Percentiles rank a stretch among this genome's conserved stretches.
Evolutionary conservation across 2,329 filamentous ascomycete species (phyloP).

Genomic region (Fusarium sterilihyphosum): DNA sequence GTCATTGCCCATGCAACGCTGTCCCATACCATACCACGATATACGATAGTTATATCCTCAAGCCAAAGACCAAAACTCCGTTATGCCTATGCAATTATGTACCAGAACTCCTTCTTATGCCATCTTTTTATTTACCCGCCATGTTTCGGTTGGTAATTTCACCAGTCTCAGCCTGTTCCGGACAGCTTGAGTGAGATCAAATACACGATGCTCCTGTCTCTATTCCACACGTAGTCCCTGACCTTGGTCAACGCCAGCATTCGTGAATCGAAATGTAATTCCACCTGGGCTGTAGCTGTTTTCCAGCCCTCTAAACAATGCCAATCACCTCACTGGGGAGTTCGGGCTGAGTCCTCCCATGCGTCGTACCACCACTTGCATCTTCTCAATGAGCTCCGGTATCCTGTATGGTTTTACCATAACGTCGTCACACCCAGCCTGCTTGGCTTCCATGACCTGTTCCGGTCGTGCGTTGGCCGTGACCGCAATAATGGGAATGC

Average conservation of each 20-base stretch:
- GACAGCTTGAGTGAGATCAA: background rate
- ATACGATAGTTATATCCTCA: background rate
- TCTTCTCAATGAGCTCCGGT: slow-evolving; percentile 68
- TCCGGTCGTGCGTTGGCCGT: slow-evolving; percentile 74
- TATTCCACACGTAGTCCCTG: background rate
- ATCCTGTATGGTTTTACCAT: slow-evolving; percentile 78
- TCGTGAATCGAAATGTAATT: background rate
- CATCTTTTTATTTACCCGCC: background rate
- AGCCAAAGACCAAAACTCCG: slow-evolving; percentile 6
- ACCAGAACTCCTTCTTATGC: slow-evolving; percentile 33
- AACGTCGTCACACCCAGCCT: slow-evolving; percentile 69
- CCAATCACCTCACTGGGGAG: slow-evolving; percentile 40
- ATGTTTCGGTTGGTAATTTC: background rate
- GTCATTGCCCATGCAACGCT: slow-evolving; percentile 4
- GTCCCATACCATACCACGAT: slow-evolving; percentile 6
- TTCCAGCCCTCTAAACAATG: slow-evolving; percentile 15
- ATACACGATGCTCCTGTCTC: background rate
- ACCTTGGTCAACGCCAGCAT: background rate
- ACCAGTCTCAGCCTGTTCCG: background rate
- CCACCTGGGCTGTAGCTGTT: slow-evolving; percentile 26
- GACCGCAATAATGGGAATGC: slow-evolving; percentile 72
- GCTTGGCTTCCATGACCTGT: slow-evolving; percentile 63
- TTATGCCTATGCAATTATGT: background rate
- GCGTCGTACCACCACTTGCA: slow-evolving; percentile 58
- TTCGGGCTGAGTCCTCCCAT: slow-evolving; percentile 45